Evolutionary conservation across 805 yeast genomes (phyloP).

Genomic region (Suhomyces xylopsoci): DNA sequence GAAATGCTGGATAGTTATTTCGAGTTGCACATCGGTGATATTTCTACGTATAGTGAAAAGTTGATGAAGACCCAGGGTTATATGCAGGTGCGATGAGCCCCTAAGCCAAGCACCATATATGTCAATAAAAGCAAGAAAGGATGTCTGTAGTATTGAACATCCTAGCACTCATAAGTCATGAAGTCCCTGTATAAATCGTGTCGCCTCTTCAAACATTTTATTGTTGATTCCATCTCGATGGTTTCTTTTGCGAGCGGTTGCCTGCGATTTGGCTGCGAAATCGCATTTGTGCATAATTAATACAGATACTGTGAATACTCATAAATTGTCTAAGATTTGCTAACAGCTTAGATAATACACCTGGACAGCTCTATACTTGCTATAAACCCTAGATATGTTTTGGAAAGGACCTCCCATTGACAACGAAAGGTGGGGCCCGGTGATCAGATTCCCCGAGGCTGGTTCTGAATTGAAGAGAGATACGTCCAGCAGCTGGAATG

Average conservation of each 20-base stretch:
- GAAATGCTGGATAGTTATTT: conserved; percentile 3
- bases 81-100: conserved; percentile 3
- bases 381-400: not conserved
- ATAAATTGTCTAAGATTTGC: not conserved
- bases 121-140: not conserved
- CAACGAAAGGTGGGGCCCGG: not conserved
- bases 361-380: not conserved
- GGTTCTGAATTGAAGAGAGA: not conserved
- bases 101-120: not conserved
- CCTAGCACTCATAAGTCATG: too few species aligned
- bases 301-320: not conserved
- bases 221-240: not conserved
- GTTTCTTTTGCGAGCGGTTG: not conserved
- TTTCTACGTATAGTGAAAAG: not conserved
- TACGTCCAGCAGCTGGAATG: not conserved
- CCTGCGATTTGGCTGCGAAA: not conserved
- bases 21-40: not conserved
- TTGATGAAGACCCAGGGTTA: not conserved
- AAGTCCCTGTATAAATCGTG: not conserved
- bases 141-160: too few species aligned
- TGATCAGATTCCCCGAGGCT: not conserved
- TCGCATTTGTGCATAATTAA: not conserved
- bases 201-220: not conserved
- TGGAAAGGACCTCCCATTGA: not conserved
- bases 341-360: not conserved